Percentiles rank a stretch among this genome's conserved stretches.
Conservation (phyloP, 1,139 yeast genomes). For the Arxiozyma slooffiae region DNA sequence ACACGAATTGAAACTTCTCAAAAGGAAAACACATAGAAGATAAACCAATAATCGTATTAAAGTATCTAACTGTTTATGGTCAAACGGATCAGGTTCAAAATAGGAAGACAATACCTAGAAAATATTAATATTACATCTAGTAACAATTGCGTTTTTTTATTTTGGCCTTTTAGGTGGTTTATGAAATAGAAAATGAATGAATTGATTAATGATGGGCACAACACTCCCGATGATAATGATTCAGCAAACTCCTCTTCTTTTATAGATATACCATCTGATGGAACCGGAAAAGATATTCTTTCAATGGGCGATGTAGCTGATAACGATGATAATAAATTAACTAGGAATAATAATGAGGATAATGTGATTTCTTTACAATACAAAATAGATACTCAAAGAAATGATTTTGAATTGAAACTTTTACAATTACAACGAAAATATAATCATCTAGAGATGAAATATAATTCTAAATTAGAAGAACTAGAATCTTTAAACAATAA, state of each 20-base stretch:
- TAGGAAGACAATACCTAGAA: too few species aligned
- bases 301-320: background rate
- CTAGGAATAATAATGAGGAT: conserved; percentile 8
- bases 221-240: background rate
- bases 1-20: background rate
- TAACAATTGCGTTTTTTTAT: background rate
- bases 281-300: background rate
- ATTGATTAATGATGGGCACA: background rate
- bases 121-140: background rate
- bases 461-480: conserved; percentile 10
- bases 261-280: conserved; percentile 33
- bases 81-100: too few species aligned
- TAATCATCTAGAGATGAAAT: conserved; percentile 18
- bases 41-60: too few species aligned
- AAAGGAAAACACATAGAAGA: background rate
- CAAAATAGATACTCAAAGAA: conserved; percentile 20
- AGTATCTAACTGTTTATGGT: too few species aligned
- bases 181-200: background rate
- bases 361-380: conserved; percentile 20
- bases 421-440: conserved; percentile 20
- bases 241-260: conserved; percentile 40
- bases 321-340: background rate
- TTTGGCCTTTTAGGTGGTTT: background rate
- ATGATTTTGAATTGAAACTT: conserved; percentile 23
- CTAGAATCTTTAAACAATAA: conserved; percentile 10